These are phyloP conservation scores for Phyllosticta paracitricarpa DNA, from an alignment of 2,329 filamentous ascomycete species.

Conservation along the genomic window DNA sequence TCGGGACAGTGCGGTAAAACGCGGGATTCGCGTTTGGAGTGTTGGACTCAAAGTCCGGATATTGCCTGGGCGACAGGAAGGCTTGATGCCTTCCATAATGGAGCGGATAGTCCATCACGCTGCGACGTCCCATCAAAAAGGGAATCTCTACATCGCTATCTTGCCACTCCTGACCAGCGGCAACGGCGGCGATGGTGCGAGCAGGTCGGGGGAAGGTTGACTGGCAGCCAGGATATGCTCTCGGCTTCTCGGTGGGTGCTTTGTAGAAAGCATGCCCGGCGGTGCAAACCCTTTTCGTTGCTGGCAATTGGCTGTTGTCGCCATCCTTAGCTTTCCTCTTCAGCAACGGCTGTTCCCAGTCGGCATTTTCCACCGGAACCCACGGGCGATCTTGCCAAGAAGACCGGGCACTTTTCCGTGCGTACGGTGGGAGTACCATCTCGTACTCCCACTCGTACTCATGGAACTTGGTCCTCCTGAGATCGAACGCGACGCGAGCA, in stretches of 20 bases:
- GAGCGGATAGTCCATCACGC: not conserved
- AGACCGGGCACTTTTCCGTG: too few species aligned
- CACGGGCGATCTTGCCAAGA: not conserved
- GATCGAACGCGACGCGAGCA: too few species aligned
- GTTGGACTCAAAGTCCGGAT: too few species aligned
- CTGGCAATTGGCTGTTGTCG: not conserved
- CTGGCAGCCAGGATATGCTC: not conserved
- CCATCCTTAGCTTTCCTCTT: not conserved
- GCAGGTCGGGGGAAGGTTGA: not conserved
- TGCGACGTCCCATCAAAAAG: not conserved
- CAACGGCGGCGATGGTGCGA: not conserved
- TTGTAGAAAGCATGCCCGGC: not conserved
- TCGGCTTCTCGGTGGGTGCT: not conserved
- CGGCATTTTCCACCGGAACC: not conserved
- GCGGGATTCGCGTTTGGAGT: too few species aligned
- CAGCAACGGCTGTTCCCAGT: slow-evolving; percentile 1
- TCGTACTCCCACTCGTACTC: too few species aligned
- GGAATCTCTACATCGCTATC: not conserved
- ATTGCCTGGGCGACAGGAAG: not conserved
- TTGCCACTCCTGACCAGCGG: not conserved
- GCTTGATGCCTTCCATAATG: not conserved
- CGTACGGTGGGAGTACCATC: too few species aligned
- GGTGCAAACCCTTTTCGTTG: not conserved
- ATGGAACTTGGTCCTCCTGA: too few species aligned
- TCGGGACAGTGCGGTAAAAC: too few species aligned